Evolutionary conservation across 2,329 filamentous ascomycete genomes (phyloP).

Genomic region (Talaromyces rugulosus): DNA sequence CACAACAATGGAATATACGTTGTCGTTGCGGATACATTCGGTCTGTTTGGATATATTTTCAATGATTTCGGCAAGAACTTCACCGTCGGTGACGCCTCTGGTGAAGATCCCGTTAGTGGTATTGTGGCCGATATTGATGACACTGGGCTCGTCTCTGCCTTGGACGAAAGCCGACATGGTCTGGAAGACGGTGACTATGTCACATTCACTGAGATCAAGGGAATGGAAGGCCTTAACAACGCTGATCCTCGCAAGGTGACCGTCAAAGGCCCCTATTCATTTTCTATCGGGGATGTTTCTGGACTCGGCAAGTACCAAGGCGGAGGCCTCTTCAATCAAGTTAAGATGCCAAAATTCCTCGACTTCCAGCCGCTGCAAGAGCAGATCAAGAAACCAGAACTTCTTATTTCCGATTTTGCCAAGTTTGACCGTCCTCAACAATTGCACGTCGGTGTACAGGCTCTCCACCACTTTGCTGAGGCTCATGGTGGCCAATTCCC

Average conservation of each 20-base stretch:
- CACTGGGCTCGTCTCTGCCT: conserved; percentile 82
- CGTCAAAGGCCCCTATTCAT: conserved; percentile 94
- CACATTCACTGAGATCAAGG: conserved; percentile 87
- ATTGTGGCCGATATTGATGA: conserved; percentile 89
- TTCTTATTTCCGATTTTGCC: conserved; percentile 90
- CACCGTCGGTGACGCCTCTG: conserved; percentile 81
- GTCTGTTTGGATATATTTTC: conserved; percentile 92
- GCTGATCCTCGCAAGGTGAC: conserved; percentile 83
- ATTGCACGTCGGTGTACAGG: conserved; percentile 88
- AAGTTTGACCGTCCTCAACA: conserved; percentile 95
- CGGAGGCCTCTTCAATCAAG: conserved; percentile 87
- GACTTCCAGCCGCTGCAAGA: conserved; percentile 78
- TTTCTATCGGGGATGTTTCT: conserved; percentile 91
- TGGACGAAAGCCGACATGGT: conserved; percentile 92
- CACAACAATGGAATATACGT: conserved; percentile 91
- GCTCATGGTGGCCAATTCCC: conserved; percentile 68
- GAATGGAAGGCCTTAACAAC: conserved; percentile 83
- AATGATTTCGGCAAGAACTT: conserved; percentile 97
- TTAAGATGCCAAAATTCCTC: conserved; percentile 96
- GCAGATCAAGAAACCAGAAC: conserved; percentile 80
- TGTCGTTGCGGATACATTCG: conserved; percentile 82
- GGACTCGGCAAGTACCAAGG: conserved; percentile 80
- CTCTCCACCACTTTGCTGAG: conserved; percentile 79
- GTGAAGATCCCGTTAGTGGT: conserved; percentile 79
- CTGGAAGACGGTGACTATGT: conserved; percentile 96